Evolutionary conservation across 129 eudicot species (phyloP).

Genomic region (Escallonia rubra): DNA sequence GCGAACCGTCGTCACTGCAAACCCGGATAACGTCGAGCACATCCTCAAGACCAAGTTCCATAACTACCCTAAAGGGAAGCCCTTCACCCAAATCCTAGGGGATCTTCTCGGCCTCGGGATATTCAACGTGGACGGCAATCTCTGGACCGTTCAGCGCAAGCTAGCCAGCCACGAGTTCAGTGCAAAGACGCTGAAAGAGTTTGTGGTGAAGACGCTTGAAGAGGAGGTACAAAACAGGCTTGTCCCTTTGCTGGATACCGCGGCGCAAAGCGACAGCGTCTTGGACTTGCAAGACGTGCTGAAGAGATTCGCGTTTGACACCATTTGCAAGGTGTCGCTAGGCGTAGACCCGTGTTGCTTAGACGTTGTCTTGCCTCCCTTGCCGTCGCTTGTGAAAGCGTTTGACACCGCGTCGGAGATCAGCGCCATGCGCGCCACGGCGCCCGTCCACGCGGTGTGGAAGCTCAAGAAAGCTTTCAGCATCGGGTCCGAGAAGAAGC

Average conservation of each 20-base stretch:
- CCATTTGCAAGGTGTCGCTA: slow-evolving; percentile 56
- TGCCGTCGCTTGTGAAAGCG: slow-evolving; percentile 34
- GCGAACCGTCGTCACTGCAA: slow-evolving; percentile 48
- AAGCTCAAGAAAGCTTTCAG: slow-evolving; percentile 42
- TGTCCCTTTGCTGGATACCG: slow-evolving; percentile 36
- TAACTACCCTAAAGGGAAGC: slow-evolving; percentile 75
- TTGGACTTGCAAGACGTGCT: slow-evolving; percentile 65
- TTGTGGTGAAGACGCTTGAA: slow-evolving; percentile 39
- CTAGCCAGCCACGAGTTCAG: slow-evolving; percentile 68
- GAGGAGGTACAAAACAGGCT: slow-evolving; percentile 40
- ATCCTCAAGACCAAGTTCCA: slow-evolving; percentile 56
- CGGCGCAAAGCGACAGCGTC: neutral
- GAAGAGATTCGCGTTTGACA: slow-evolving; percentile 54
- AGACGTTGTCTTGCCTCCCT: slow-evolving; percentile 25
- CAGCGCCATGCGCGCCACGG: slow-evolving; percentile 43
- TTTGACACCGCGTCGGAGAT: slow-evolving; percentile 59
- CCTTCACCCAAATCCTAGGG: slow-evolving; percentile 49
- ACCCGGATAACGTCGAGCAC: slow-evolving; percentile 69
- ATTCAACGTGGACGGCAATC: slow-evolving; percentile 66
- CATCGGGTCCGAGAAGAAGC: slow-evolving; percentile 49
- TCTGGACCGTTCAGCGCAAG: slow-evolving; percentile 68
- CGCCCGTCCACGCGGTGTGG: slow-evolving; percentile 47
- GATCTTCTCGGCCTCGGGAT: slow-evolving; percentile 75
- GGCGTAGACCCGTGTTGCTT: slow-evolving; percentile 69
- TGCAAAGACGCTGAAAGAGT: slow-evolving; percentile 32